Evolutionary conservation across 1,284 basidiomycete species (phyloP).

Genomic region (Ceratobasidium sp.): DNA sequence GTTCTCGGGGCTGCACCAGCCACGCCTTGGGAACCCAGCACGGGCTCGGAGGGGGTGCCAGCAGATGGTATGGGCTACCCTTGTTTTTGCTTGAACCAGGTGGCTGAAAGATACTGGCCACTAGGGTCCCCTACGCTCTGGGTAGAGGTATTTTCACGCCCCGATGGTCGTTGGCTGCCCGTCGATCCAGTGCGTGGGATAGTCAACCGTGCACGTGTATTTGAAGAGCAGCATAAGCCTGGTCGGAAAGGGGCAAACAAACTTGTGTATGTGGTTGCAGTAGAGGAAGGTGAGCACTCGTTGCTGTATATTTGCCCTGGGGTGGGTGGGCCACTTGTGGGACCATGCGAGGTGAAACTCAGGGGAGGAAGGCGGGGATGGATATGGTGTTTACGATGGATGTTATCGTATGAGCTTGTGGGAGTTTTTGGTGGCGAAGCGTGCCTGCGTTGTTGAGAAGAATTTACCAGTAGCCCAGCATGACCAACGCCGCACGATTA

Average conservation of each 20-base stretch:
- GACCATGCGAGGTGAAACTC: slow-evolving; percentile 62
- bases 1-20: slow-evolving; percentile 30
- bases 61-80: background rate
- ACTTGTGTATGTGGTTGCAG: slow-evolving; percentile 93
- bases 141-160: slow-evolving; percentile 96
- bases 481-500: background rate
- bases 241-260: slow-evolving; percentile 74
- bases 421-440: background rate
- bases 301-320: slow-evolving; percentile 30
- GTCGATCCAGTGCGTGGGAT: slow-evolving; percentile 89
- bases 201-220: slow-evolving; percentile 84
- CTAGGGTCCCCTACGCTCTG: slow-evolving; percentile 87
- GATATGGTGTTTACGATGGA: slow-evolving; percentile 4
- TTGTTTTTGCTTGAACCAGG: background rate
- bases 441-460: background rate
- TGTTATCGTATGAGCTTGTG: background rate
- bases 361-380: background rate
- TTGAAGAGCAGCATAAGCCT: slow-evolving; percentile 67
- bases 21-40: slow-evolving; percentile 19
- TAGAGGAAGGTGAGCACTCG: slow-evolving; percentile 87
- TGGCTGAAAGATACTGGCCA: slow-evolving; percentile 51
- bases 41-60: background rate
- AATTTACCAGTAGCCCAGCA: background rate
- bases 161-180: slow-evolving; percentile 92
- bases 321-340: slow-evolving; percentile 8